Conservation (phyloP, 169 alveolate species). For the Plasmodium cynomolgi region DNA sequence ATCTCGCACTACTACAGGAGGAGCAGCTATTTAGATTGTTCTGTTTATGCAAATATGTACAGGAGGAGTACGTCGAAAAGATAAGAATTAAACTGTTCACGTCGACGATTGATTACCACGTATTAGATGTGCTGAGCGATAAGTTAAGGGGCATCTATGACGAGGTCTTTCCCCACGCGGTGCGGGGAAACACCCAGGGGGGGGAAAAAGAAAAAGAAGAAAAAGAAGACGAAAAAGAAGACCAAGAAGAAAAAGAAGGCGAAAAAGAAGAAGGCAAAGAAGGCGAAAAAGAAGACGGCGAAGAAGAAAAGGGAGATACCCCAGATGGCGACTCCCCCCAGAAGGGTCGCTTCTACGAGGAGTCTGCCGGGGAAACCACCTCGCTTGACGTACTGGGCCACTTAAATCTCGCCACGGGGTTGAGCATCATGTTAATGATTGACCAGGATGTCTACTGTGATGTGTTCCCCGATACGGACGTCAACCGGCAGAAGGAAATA, state of each 20-base stretch:
- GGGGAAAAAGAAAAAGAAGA: neutral
- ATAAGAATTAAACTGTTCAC: constrained; percentile 30
- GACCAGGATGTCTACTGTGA: constrained; percentile 20
- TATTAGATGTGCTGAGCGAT: neutral
- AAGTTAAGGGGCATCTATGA: neutral
- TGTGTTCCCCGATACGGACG: neutral
- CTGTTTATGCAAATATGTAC: constrained; percentile 27
- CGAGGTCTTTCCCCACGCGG: neutral
- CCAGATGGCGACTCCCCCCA: neutral
- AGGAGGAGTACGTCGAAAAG: constrained; percentile 52
- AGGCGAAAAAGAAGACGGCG: no score
- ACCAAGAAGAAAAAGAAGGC: neutral
- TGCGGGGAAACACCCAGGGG: neutral
- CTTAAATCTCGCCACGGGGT: constrained; percentile 1
- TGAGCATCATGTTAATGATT: constrained; percentile 10
- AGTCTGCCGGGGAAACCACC: neutral
- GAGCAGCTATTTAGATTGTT: neutral
- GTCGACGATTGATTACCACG: constrained; percentile 15
- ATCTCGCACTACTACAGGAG: constrained; percentile 4
- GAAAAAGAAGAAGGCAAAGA: neutral
- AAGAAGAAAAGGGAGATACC: no score
- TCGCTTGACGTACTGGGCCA: constrained; percentile 21
- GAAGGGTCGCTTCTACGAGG: neutral
- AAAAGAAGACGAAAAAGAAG: no score
- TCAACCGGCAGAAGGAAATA: constrained; percentile 19